Conservation (phyloP, 1,284 basidiomycete genomes). For the Ustilago nuda region DNA sequence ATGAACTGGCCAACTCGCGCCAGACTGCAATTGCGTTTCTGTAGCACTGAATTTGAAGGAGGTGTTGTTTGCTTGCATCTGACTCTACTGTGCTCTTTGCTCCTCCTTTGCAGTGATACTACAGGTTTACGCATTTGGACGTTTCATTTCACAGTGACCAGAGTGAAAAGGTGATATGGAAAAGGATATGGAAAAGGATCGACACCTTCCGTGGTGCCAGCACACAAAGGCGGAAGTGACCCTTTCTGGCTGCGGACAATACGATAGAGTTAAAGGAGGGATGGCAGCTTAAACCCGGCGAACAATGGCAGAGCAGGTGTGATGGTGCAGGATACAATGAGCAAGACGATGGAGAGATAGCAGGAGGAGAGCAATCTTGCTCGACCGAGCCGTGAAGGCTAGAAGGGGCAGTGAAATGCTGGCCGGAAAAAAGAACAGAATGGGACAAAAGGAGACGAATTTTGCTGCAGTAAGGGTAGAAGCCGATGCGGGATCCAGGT, state of each 20-base stretch:
- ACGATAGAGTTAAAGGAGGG: neutral
- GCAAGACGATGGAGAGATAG: neutral
- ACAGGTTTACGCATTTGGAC: neutral
- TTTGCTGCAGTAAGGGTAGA: slow-evolving; percentile 3
- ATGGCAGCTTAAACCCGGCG: neutral
- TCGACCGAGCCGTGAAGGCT: neutral
- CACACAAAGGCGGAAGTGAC: neutral
- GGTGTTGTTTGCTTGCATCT: neutral
- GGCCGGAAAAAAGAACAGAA: slow-evolving; percentile 8
- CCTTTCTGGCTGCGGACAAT: neutral
- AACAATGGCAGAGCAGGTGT: neutral
- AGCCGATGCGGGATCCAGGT: slow-evolving; percentile 1
- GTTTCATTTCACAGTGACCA: neutral
- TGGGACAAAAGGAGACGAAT: slow-evolving; percentile 7
- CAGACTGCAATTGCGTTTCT: slow-evolving; percentile 1
- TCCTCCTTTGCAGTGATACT: neutral
- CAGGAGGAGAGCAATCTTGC: neutral
- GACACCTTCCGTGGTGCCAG: neutral
- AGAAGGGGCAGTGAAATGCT: neutral
- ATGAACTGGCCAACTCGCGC: neutral
- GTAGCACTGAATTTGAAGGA: neutral
- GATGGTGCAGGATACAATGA: neutral
- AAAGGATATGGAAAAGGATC: neutral
- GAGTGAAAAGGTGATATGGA: neutral
- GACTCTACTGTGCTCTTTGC: neutral